Evolutionary conservation across 305 asterid genomes (phyloP), one percentile per base, ranked within the genome.

Genomic region (Nicotiana rustica): DNA sequence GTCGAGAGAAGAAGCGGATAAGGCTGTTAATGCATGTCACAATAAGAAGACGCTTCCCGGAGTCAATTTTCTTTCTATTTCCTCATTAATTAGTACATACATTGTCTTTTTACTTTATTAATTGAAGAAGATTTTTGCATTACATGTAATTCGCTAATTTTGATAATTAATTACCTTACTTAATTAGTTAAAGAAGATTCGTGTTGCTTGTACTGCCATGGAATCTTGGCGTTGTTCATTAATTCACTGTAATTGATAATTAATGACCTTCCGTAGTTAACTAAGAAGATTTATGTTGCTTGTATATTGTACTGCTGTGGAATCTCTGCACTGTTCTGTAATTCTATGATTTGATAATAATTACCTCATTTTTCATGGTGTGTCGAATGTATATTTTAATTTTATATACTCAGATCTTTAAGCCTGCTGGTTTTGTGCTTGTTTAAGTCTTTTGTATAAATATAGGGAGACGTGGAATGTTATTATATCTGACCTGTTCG

Each of bases 1-100:
- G 55, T 93, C 99, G 21, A 91, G 97, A 86, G 92, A 93, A 87
- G 99, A 95, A 85, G 99, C 99, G 17, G 99, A 95, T 86, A 95
- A 92, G 90, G 94, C 93, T 8, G 89, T 93, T 10, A 52, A 86
- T 88, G 97, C 95, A 78, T 92, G 91, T 60, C 98, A 95, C 84
- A 90, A 95, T 82, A 92, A 91, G 93, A 93, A 89, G 89, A 92
- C 95, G 81, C 88, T 95, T 73, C 92, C 99, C 21, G 99, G 99
- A 89, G 99, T 95, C 78, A 88, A 92, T 82, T 55, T 76, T 29
- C 1, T 25, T 52, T 12, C 3, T 44, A 5, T 70, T 19, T 44
- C 13, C 17, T 44, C 12, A 47, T 73, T 18, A 25, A 19, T 73
- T 5, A 47, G 47, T 56, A 56, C 33, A 76, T 56, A 76, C 80